These are phyloP conservation scores for Scheffersomyces cryptocercus DNA, from an alignment of 1,139 yeast species.

Conservation along the genomic window DNA sequence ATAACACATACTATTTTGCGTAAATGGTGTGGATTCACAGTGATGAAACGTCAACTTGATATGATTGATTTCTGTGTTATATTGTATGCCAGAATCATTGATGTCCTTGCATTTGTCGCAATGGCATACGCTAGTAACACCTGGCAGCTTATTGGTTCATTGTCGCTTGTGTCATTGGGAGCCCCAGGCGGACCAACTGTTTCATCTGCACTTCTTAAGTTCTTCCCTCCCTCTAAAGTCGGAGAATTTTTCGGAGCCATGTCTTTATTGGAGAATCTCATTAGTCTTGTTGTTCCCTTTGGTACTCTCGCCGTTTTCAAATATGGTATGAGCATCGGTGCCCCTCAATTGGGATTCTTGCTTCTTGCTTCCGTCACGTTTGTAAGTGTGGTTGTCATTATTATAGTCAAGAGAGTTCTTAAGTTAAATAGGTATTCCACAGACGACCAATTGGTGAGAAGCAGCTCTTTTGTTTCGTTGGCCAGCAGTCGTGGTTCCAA, in stretches of 20 bases:
- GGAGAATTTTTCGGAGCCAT: constrained; percentile 18
- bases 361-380: neutral
- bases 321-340: neutral
- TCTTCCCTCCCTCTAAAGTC: constrained; percentile 15
- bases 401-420: neutral
- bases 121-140: constrained; percentile 8
- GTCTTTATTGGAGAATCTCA: constrained; percentile 12
- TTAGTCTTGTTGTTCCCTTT: constrained; percentile 10
- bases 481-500: neutral
- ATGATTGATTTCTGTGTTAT: constrained; percentile 11
- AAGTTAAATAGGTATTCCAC: neutral
- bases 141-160: constrained; percentile 4
- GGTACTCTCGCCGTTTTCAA: constrained; percentile 11
- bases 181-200: constrained; percentile 9
- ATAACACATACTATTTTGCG: constrained; percentile 10
- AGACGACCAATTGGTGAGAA: constrained; percentile 1
- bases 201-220: constrained; percentile 14
- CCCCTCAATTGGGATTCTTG: neutral
- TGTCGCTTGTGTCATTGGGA: neutral
- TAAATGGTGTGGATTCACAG: constrained; percentile 3
- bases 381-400: neutral
- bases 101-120: constrained; percentile 2
- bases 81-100: constrained; percentile 4
- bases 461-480: neutral
- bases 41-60: constrained; percentile 12